These are phyloP conservation scores for Pezicula rhizophila DNA, from an alignment of 2,329 filamentous ascomycete species.

Conservation along the genomic window DNA sequence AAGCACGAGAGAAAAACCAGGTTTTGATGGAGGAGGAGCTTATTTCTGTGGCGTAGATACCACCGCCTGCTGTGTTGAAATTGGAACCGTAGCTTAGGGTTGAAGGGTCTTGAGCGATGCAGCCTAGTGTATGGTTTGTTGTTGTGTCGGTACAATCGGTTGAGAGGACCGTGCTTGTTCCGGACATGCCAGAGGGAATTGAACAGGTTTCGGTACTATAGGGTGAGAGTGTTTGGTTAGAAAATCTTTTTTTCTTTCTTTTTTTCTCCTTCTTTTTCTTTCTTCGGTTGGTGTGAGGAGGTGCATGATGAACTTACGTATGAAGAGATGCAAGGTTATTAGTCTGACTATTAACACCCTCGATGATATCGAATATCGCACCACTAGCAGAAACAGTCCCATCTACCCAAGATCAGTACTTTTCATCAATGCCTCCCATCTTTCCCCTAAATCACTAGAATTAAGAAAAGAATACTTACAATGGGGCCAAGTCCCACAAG, in stretches of 20 bases:
- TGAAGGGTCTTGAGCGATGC: constrained; percentile 29
- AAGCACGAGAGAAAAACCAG: constrained; percentile 38
- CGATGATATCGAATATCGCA: constrained; percentile 32
- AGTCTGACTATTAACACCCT: constrained; percentile 38
- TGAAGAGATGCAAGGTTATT: constrained; percentile 39
- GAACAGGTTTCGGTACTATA: not conserved
- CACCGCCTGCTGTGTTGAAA: constrained; percentile 42
- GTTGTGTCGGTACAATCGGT: no score
- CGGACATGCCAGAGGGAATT: no score
- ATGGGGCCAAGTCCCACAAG: constrained; percentile 43
- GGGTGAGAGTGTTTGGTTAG: constrained; percentile 36
- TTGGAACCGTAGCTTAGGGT: constrained; percentile 39
- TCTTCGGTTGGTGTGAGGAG: constrained; percentile 27
- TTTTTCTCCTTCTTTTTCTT: no score
- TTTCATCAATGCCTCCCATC: not conserved
- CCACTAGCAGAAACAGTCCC: constrained; percentile 17
- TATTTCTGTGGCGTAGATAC: constrained; percentile 41
- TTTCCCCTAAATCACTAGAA: no score
- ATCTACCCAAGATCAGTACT: not conserved
- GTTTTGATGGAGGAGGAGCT: constrained; percentile 36
- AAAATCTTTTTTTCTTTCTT: constrained; percentile 16
- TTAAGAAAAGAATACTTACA: constrained; percentile 12
- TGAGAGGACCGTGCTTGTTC: no score
- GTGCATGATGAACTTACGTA: constrained; percentile 21
- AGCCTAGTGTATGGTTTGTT: constrained; percentile 35